Percentiles rank a stretch among this genome's conserved stretches.
phyloP scores from a whole-genome alignment of 805 yeast species.

The Grigorovia transvaalensis region DNA sequence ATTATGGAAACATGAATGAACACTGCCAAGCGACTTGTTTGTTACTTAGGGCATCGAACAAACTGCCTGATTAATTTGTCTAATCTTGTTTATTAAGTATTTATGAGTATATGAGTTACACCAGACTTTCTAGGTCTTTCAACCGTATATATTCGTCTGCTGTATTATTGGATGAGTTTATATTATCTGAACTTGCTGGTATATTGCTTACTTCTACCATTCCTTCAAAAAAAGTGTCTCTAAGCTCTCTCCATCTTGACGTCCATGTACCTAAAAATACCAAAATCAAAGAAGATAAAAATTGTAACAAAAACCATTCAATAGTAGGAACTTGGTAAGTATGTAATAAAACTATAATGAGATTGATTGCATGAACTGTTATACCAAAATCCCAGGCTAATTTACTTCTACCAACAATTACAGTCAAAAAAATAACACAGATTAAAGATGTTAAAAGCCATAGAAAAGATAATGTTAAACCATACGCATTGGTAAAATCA shows the following conservation, averaged over 20 bases:
- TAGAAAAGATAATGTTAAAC: slow-evolving; percentile 57
- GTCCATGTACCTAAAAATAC: slow-evolving; percentile 81
- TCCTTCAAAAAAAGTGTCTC: slow-evolving; percentile 84
- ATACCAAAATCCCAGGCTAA: slow-evolving; percentile 93
- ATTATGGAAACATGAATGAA: too few relatives aligned
- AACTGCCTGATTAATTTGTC: too few relatives aligned
- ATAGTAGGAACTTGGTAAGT: slow-evolving; percentile 62
- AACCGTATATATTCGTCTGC: slow-evolving; percentile 5
- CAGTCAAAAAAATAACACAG: slow-evolving; percentile 73
- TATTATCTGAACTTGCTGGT: not conserved
- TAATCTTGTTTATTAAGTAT: too few relatives aligned
- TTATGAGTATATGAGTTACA: not conserved
- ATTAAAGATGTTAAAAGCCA: slow-evolving; percentile 81
- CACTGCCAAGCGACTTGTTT: too few relatives aligned
- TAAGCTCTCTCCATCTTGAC: slow-evolving; percentile 82
- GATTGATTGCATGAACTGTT: slow-evolving; percentile 78
- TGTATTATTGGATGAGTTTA: not conserved
- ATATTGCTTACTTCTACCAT: slow-evolving; percentile 38
- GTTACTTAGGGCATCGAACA: too few relatives aligned
- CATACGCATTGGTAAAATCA: slow-evolving; percentile 66
- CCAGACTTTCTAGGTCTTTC: slow-evolving; percentile 13
- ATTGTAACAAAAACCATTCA: slow-evolving; percentile 80
- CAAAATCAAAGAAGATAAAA: slow-evolving; percentile 54
- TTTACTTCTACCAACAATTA: slow-evolving; percentile 86
- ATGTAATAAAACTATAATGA: slow-evolving; percentile 56